Base-by-base conservation (phyloP, 257 asterid species). In the Cordia subcordata region DNA sequence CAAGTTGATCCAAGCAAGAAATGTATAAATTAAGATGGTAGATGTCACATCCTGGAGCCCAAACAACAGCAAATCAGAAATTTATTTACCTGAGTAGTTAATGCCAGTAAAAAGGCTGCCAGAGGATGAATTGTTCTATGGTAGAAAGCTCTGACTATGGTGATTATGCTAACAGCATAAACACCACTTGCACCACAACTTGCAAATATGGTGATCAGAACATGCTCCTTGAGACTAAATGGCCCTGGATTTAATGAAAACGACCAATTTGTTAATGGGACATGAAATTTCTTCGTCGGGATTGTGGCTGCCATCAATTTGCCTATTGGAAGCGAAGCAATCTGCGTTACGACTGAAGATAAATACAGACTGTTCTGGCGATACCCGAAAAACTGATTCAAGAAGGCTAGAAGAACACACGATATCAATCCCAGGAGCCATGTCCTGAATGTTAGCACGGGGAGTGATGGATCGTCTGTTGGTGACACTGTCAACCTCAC, bases 191-290 rank as follows among this genome's bases (percentile, higher is more conserved):
- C 39, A 0, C 95, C 95, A 14, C 84, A 74, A 23, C 55, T 64
- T 9, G 95, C 94, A 10, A 87, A 75, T 49, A 87, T 87, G 65
- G 82, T 80, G 54, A 87, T 78, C 65, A 87, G 17, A 27, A 87
- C 95, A 51, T 87, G 94, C 19, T 87, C 95, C 13, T 87, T 87
- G 0, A 87, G 61, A 16, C 66, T 80, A 58, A 87, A 87, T 0
- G 88, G 88, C 5, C 94, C 95, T 0, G 94, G 90, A 19, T 87
- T 87, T 23, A 87, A 49, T 1, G 84, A 45, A 17, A 87, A 82
- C 0, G 81, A 57, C 87, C 81, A 78, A 8, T 53, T 44, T 8
- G 64, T 63, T 5, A 58, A 1, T 20, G 87, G 94, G 33, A 86
- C 65, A 1, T 61, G 55, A 15, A 78, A 47, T 15, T 5, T 38